A percentile compares a stretch with the other conserved stretches of the same genome.
Conservation (phyloP, 305 asterid genomes). For the Fraxinus xanthoxyloides region DNA sequence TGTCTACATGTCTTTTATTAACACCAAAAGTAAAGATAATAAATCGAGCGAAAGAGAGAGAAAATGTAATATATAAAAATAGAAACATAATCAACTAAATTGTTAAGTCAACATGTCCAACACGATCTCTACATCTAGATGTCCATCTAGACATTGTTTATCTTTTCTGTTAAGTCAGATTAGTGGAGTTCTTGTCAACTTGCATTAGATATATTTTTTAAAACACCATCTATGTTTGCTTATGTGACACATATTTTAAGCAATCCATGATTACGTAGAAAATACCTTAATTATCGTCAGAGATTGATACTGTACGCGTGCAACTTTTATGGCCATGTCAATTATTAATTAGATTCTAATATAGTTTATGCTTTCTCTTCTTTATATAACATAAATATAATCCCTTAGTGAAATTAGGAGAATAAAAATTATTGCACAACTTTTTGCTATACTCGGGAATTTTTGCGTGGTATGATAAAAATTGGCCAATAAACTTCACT, state of each 20-base stretch:
- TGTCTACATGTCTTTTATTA: too few relatives aligned
- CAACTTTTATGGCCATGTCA: background rate
- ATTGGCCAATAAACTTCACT: conserved; percentile 30
- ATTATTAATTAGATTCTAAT: conserved; percentile 16
- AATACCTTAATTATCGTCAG: background rate
- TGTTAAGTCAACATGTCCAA: too few relatives aligned
- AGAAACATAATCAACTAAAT: background rate
- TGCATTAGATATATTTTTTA: too few relatives aligned
- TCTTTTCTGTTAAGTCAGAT: too few relatives aligned
- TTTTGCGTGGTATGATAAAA: background rate
- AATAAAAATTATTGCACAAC: conserved; percentile 26
- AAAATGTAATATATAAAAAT: too few relatives aligned
- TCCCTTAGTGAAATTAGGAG: conserved; percentile 26
- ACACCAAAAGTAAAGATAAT: background rate
- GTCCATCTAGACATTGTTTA: too few relatives aligned
- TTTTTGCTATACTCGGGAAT: conserved; percentile 20
- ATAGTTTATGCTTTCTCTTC: conserved; percentile 9
- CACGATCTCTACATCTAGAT: too few relatives aligned
- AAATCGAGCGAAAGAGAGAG: background rate
- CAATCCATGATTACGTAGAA: too few relatives aligned
- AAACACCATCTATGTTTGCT: background rate
- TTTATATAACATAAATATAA: background rate
- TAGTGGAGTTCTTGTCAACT: too few relatives aligned
- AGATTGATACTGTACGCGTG: background rate
- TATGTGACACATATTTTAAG: too few relatives aligned